phyloP scores from a whole-genome alignment of 345 rosid species.

The Salix viminalis region DNA sequence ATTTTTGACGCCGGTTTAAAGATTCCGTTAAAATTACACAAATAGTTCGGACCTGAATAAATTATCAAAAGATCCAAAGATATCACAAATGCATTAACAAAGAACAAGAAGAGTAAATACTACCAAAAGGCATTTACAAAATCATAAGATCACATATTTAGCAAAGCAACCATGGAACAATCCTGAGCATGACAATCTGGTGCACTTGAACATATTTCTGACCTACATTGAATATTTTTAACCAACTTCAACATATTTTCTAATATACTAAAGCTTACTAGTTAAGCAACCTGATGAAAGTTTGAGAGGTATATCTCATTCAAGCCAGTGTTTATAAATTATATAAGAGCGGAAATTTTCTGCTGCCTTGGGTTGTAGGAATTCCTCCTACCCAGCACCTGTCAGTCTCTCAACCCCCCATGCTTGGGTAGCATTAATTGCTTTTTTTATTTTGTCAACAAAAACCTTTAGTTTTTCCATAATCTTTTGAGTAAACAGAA shows the following conservation, averaged over 20 bases:
- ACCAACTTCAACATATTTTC: neutral
- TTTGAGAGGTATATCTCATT: neutral
- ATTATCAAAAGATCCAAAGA: neutral
- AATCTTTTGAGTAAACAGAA: no score
- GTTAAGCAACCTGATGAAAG: neutral
- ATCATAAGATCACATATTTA: no score
- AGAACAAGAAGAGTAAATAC: neutral
- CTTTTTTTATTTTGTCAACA: no score
- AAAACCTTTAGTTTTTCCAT: no score
- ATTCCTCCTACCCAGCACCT: no score
- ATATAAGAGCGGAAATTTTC: no score
- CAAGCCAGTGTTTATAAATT: neutral
- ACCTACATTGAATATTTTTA: neutral
- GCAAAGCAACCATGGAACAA: no score
- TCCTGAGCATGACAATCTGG: no score
- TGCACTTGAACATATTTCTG: neutral
- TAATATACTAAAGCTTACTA: neutral
- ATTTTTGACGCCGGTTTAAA: conserved; percentile 58
- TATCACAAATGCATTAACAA: conserved; percentile 2
- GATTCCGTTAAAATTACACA: conserved; percentile 70
- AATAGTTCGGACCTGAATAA: conserved; percentile 66
- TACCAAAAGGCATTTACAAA: neutral
- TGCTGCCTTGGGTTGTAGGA: no score
- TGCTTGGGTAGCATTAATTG: no score
- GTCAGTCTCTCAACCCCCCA: no score